Base-by-base conservation (phyloP, 2,329 filamentous ascomycete genomes). In the Microdochium trichocladiopsis region DNA sequence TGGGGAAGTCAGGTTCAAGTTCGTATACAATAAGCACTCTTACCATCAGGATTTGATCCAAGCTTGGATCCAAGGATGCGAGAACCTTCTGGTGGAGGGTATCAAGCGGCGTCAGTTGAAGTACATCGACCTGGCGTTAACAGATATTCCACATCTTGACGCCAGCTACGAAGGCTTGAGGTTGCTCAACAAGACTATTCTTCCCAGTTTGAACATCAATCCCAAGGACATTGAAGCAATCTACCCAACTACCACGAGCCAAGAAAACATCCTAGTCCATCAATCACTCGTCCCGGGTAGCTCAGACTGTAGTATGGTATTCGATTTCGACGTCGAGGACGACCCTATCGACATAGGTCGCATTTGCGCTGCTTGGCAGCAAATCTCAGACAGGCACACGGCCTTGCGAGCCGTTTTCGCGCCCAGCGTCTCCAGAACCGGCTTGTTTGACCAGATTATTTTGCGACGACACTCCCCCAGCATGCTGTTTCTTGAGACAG, bases 401-500 rank as follows among this genome's bases (percentile, higher is more conserved):
- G 69, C 74, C 2, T 58, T 81, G 41, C 63, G 77, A 41, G 80
- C 77, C 2, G 66, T 80, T 18, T 81, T 81, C 53, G 73, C 72
- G 45, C 76, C 78, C 47, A 77, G 76, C 31, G 66, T 77, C 12
- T 72, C 74, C 11, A 69, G 72, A 36, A 69, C 73, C 5, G 74
- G 75, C 0, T 62, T 80, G 0, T 80, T 74, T 52, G 76, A 80
- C 52, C 75, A 74, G 57, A 68, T 80, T 11, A 64, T 81, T 5
- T 61, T 81, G 2, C 69, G 69, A 9, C 71, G 68, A 48, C 67
- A 70, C 16, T 78, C 76, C 0, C 76, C 78, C 0, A 71, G 68
- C 33, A 79, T 80, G 72, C 64, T 80, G 4, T 80, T 80, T 51
- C 71, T 81, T 47, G 78, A 80, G 50, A 71, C 72, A 2, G 65